Evolutionary conservation across 2,329 filamentous ascomycete species (phyloP).

Genomic region (Immersiporthe knoxdaviesiana): DNA sequence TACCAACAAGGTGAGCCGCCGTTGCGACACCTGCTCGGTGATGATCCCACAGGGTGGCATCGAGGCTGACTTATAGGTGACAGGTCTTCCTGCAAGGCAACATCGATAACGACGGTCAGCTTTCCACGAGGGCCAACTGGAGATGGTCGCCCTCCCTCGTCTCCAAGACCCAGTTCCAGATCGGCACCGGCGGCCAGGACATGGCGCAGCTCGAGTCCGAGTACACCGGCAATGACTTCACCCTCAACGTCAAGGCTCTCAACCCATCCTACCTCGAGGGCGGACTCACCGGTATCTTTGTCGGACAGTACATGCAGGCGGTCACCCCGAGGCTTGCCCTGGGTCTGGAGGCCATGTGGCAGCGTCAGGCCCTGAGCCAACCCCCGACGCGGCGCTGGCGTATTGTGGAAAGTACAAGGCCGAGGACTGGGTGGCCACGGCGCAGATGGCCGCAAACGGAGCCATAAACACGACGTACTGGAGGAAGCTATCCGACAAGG

Average conservation of each 20-base stretch:
- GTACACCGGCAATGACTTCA: conserved; percentile 92
- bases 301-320: conserved; percentile 93
- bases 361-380: conserved; percentile 79
- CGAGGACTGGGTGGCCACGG: conserved; percentile 88
- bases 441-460: conserved; percentile 86
- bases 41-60: neutral
- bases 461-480: conserved; percentile 92
- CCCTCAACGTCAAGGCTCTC: conserved; percentile 86
- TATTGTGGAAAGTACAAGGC: conserved; percentile 93
- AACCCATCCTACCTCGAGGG: conserved; percentile 96
- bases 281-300: conserved; percentile 90
- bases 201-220: conserved; percentile 96
- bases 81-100: conserved; percentile 96
- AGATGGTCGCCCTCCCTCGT: conserved; percentile 81
- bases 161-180: conserved; percentile 85
- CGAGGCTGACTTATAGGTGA: conserved; percentile 22
- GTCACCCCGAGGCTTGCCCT: conserved; percentile 85
- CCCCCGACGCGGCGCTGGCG: conserved; percentile 86
- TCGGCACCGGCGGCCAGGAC: conserved; percentile 76
- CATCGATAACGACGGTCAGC: conserved; percentile 86
- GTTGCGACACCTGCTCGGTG: conserved; percentile 25
- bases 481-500: conserved; percentile 88
- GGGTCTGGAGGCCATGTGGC: conserved; percentile 92
- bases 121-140: conserved; percentile 91
- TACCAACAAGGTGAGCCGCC: conserved; percentile 76